Conservation (phyloP, 257 asterid species). For the Penstemon newberryi region DNA sequence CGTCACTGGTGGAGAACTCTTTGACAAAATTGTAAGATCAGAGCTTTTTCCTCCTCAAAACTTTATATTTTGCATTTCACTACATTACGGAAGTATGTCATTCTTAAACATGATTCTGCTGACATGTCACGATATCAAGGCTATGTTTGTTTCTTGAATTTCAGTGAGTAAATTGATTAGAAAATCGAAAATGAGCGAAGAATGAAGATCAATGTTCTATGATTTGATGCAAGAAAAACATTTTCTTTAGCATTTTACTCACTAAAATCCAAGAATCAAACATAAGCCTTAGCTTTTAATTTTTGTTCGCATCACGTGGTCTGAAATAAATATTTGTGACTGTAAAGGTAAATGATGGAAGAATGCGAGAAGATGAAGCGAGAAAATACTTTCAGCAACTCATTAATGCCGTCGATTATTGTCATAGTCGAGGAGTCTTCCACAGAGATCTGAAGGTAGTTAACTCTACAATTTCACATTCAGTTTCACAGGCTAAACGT, state of each 20-base stretch:
- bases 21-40: conserved; percentile 82
- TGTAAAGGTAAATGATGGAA: conserved; percentile 72
- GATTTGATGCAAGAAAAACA: too few relatives aligned
- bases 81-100: background rate
- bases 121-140: too few relatives aligned
- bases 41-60: background rate
- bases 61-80: background rate
- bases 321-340: conserved; percentile 21
- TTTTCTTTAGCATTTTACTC: background rate
- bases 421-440: conserved; percentile 96
- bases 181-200: too few relatives aligned
- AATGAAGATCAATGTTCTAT: too few relatives aligned
- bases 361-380: conserved; percentile 87
- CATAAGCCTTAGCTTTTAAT: too few relatives aligned
- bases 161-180: background rate
- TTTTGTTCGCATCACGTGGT: conserved; percentile 12
- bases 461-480: background rate
- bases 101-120: background rate
- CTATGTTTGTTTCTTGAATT: background rate
- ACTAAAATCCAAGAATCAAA: background rate
- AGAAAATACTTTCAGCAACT: conserved; percentile 93
- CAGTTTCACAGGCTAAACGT: background rate
- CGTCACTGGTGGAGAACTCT: conserved; percentile 94
- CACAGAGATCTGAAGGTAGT: conserved; percentile 89
- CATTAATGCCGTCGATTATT: conserved; percentile 85